Base-by-base conservation (phyloP, 495 filamentous ascomycete genomes). In the Platismatia glauca region DNA sequence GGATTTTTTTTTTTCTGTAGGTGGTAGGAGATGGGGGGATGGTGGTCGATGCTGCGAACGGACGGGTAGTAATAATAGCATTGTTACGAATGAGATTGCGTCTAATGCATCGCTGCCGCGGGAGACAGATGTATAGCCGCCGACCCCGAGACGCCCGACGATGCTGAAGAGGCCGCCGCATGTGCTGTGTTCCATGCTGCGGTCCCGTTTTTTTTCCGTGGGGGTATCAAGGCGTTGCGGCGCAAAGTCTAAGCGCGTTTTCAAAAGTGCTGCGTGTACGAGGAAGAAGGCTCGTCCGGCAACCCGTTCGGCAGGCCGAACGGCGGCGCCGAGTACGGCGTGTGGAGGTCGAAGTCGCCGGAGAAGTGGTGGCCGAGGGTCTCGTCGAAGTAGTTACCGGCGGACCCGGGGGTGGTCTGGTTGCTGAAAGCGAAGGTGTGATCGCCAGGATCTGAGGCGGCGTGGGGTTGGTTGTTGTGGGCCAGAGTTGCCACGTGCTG, bases 251-350 rank as follows among this genome's bases (percentile, higher is more conserved):
- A 53, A 53, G 50, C 50, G 34, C 33, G n/a, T 33, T 1, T 50
- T 33, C 33, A 61, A 33, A 55, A 61, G 48, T 62, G 60, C 50
- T 53, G 60, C 27, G 55, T 39, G 12, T 62, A 57, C 27, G 52
- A 52, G 1, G 60, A 62, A n/a, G 35, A 44, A 46, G 53, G 61
- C 37, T 67, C 65, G 27, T 46, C 55, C 8, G 65, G 61, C 46
- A 67, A 59, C 37, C 64, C 65, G 27, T 46, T 44, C 8, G 65
- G 61, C 46, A 67, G 55, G 43, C 50, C 64, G 65, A 64, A 67
- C 12, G 65, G 61, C 31, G 60, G 65, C 4, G 61, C 61, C 46
- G 65, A 64, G 44, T 64, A 67, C 12, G 65, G 61, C 22, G 60
- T 50, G 31, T 60, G 65, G 4, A 50, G 43, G 41, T 59, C 65